These are phyloP conservation scores for Cercophora scortea DNA, from an alignment of 495 filamentous ascomycete genomes.

Conservation along the genomic window DNA sequence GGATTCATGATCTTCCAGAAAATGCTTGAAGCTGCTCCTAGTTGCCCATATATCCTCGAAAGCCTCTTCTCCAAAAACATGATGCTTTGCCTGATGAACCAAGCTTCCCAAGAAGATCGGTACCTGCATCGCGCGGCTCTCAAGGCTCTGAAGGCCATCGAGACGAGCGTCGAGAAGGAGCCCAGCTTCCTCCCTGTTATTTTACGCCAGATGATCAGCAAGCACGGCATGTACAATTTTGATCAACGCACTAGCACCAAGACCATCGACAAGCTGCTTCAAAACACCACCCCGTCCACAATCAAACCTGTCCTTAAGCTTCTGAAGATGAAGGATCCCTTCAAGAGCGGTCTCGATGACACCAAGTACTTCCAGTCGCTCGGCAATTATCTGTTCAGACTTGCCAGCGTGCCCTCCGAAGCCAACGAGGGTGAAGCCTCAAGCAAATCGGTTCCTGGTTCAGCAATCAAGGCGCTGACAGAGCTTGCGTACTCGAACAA, in stretches of 20 bases:
- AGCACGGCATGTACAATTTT: conserved; percentile 67
- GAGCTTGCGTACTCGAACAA: conserved; percentile 44
- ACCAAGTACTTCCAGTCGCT: conserved; percentile 39
- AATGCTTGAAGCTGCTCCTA: conserved; percentile 46
- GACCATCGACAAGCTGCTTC: conserved; percentile 69
- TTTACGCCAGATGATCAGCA: conserved; percentile 57
- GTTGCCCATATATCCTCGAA: conserved; percentile 16
- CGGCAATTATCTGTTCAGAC: conserved; percentile 46
- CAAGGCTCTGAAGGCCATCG: conserved; percentile 61
- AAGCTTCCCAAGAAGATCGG: conserved; percentile 72
- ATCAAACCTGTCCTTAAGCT: conserved; percentile 39
- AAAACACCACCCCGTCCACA: conserved; percentile 47
- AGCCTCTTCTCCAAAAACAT: conserved; percentile 73
- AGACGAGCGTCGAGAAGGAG: conserved; percentile 55
- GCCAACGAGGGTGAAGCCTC: conserved; percentile 5
- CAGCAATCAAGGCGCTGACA: conserved; percentile 36
- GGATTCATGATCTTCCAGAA: conserved; percentile 82
- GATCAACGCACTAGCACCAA: conserved; percentile 85
- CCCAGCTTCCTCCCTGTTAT: conserved; percentile 52
- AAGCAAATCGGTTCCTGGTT: conserved; percentile 25
- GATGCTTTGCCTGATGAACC: conserved; percentile 77
- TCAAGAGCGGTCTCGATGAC: conserved; percentile 23
- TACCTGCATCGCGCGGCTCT: conserved; percentile 76
- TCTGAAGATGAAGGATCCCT: conserved; percentile 21
- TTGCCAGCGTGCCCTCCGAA: conserved; percentile 21